Evolutionary conservation across 495 filamentous ascomycete species (phyloP), one percentile per base, ranked within the genome.

Genomic region (Bombardia bombarda): DNA sequence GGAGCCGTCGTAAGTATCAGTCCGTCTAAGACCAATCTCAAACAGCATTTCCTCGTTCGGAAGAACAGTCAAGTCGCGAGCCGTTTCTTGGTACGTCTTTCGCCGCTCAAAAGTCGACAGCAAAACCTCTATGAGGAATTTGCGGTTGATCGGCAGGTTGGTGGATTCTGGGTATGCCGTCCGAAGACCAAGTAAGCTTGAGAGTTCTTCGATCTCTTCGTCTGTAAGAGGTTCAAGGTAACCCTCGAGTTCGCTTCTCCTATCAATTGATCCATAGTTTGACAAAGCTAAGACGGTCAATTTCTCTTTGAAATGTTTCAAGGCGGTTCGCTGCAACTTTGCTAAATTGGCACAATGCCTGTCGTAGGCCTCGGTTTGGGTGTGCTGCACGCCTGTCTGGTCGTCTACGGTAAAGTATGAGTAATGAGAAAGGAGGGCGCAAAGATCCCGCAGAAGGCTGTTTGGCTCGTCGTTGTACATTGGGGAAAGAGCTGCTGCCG

Each of bases 371-470:
- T 90, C 80, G 31, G 79, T 73, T 9, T 69, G 71, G 26, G 74
- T 83, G 32, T 86, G 67, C 56, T 92, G 81, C 32, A 78, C 73
- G 3, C 90, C 90, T 2, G 81, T 87, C 52, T 93, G 85, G 57
- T 97, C 93, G 56, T 99, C 86, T 42, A 97, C 82, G 1, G 87
- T 79, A 53, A 99, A 99, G 48, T 84, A 69, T 6, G 81, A 74
- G 60, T 87, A 99, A 60, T 97, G 92, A 26, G 78, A 75, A 17
- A 97, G 67, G 14, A 99, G 72, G 5, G 74, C 65, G 57, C 77
- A 80, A 16, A 95, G 75, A 46, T 99, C 92, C 35, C 90, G 80
- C 40, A 97, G 69, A 13, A 97, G 71, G 7, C 77, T 78, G 58
- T 88, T 88, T 7, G 79, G 78, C 32, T 82, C 77, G 37, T 78